A percentile compares a stretch with the other conserved stretches of the same genome.
Conservation (phyloP, 305 asterid genomes). For the Plantago rigida region DNA sequence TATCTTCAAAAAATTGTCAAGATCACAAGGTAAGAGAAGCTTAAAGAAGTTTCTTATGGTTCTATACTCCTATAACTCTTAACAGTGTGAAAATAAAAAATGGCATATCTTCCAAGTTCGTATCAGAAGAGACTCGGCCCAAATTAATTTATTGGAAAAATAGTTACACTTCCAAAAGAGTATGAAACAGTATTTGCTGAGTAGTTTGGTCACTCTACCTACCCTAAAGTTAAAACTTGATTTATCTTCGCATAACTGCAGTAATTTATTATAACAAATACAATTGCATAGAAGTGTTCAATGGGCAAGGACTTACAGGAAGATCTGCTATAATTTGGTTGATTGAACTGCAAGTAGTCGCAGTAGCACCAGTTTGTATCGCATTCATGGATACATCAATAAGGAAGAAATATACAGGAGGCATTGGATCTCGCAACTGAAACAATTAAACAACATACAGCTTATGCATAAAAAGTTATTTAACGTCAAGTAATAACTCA, state of each 20-base stretch:
- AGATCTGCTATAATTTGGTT: constrained; percentile 89
- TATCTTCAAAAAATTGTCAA: constrained; percentile 9
- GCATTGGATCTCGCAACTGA: constrained; percentile 98
- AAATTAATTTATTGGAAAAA: constrained; percentile 16
- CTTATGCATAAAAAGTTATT: constrained; percentile 10
- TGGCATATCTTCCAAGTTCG: background rate
- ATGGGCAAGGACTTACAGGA: constrained; percentile 59
- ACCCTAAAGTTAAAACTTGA: constrained; percentile 4
- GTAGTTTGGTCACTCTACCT: constrained; percentile 13
- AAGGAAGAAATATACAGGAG: constrained; percentile 87
- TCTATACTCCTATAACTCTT: constrained; percentile 9
- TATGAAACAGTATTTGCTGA: constrained; percentile 5
- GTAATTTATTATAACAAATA: background rate
- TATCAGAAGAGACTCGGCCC: constrained; percentile 15
- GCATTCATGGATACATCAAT: constrained; percentile 94
- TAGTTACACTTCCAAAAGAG: constrained; percentile 1
- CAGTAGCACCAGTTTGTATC: constrained; percentile 95
- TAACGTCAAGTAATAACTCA: background rate
- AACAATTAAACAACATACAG: constrained; percentile 14
- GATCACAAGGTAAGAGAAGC: background rate
- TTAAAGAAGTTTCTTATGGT: constrained; percentile 8
- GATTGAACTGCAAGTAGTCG: constrained; percentile 93
- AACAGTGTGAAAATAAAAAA: background rate
- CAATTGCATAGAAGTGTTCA: background rate
- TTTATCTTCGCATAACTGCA: constrained; percentile 10